Percentiles rank a stretch among this genome's conserved stretches.
Evolutionary conservation across 2,329 filamentous ascomycete species (phyloP).

Genomic region (Xylariaceae sp.): DNA sequence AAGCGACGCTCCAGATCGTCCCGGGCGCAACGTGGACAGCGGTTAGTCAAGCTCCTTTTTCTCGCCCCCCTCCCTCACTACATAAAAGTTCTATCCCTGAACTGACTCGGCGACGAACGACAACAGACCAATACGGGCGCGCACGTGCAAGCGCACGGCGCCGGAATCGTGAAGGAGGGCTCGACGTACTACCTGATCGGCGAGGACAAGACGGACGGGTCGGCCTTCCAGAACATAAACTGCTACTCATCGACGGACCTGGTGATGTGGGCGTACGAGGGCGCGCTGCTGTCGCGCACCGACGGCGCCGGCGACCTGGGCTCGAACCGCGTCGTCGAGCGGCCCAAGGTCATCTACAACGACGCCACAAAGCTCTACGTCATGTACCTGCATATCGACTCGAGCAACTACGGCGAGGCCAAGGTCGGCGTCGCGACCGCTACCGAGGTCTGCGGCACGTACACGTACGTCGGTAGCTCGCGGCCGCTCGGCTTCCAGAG

Average conservation of each 20-base stretch:
- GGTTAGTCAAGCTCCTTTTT: slow-evolving; percentile 24
- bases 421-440: slow-evolving; percentile 66
- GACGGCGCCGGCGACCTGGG: slow-evolving; percentile 58
- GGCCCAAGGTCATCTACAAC: slow-evolving; percentile 71
- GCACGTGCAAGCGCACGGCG: slow-evolving; percentile 69
- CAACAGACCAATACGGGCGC: slow-evolving; percentile 47
- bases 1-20: slow-evolving; percentile 42
- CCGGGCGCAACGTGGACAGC: slow-evolving; percentile 52
- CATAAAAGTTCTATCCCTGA: background rate
- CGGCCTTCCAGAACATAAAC: slow-evolving; percentile 65
- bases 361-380: slow-evolving; percentile 64
- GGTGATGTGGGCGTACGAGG: slow-evolving; percentile 65
- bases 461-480: slow-evolving; percentile 45
- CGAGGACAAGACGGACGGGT: slow-evolving; percentile 69
- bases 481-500: slow-evolving; percentile 53
- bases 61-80: background rate
- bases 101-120: slow-evolving; percentile 17
- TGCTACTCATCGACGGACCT: slow-evolving; percentile 68
- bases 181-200: slow-evolving; percentile 68
- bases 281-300: slow-evolving; percentile 58
- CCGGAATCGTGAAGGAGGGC: slow-evolving; percentile 61
- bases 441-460: slow-evolving; percentile 62
- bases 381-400: slow-evolving; percentile 70
- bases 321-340: slow-evolving; percentile 64
- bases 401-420: slow-evolving; percentile 62